Base-by-base conservation (phyloP, 352 stramenopile genomes). In the Phytophthora fragariaefolia region DNA sequence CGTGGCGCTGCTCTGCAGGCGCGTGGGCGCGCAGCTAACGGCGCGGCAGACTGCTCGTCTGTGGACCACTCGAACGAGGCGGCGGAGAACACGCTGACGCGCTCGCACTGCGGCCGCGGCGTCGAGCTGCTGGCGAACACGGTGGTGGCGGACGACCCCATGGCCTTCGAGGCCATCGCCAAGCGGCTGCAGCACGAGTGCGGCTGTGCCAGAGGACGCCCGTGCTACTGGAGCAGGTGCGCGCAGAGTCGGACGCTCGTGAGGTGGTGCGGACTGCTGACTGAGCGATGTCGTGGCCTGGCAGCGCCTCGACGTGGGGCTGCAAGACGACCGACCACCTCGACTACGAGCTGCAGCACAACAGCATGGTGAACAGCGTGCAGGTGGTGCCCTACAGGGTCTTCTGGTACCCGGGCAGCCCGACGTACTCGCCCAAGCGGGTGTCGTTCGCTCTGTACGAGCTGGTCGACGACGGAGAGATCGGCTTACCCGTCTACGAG, bases 141-240 rank as follows among this genome's bases (percentile, higher is more conserved):
- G 18, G 56, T 75, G 24, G 56, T 74, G 56, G 64, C 49, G 13
- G 27, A 72, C 18, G 46, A 87, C 32, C 64, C 76, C 3, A 43
- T 58, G 17, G 72, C 76, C 12, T 72, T 82, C 45, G 61, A 86
- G 22, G 70, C 68, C 30, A 74, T 88, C 6, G 73, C 71, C 15
- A 76, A 83, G 45, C 63, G 77, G 9, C 61, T 81, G 8, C 85
- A 92, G 60, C 71, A 83, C 17, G 69, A 91, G 22, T 95, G 87
- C 51, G 84, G 87, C 48, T 95, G 87, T 61, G 82, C 82, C 1
- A 80, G 64, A 54, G 73, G 85, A 43, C 64, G 66, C 6, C 63
- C 85, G 27, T 95, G 86, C 71, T 94, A 94, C 64, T 94, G 84
- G 83, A 93, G 85, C 85, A 91, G 69, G 85, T 93, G 74, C 40